These are phyloP conservation scores for Tylopilus orsonianus DNA, from an alignment of 1,284 basidiomycete species.

Conservation along the genomic window DNA sequence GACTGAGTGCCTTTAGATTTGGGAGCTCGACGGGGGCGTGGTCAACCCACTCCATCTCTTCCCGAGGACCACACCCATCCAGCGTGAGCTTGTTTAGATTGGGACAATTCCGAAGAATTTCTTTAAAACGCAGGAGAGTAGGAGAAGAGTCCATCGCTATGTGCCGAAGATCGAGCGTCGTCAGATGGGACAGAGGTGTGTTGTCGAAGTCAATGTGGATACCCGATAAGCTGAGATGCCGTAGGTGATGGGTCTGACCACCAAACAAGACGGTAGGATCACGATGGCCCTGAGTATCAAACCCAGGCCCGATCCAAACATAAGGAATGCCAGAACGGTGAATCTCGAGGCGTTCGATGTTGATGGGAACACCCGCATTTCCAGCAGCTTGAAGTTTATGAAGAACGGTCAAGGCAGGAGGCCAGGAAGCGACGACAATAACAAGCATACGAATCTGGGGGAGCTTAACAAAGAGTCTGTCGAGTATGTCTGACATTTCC, in stretches of 20 bases:
- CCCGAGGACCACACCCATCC: conserved; percentile 57
- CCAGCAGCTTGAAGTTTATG: conserved; percentile 44
- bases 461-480: conserved; percentile 47
- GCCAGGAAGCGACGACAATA: conserved; percentile 52
- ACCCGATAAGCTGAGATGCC: conserved; percentile 52
- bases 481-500: conserved; percentile 46
- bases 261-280: conserved; percentile 45
- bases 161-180: conserved; percentile 58
- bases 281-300: conserved; percentile 34
- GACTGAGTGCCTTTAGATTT: conserved; percentile 47
- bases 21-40: conserved; percentile 43
- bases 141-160: conserved; percentile 52
- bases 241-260: conserved; percentile 43
- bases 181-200: conserved; percentile 48
- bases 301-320: conserved; percentile 42
- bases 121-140: conserved; percentile 45
- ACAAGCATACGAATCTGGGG: conserved; percentile 55
- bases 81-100: conserved; percentile 51
- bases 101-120: conserved; percentile 49
- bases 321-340: conserved; percentile 50
- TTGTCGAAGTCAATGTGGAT: conserved; percentile 55
- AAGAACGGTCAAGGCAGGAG: conserved; percentile 47
- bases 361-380: conserved; percentile 34
- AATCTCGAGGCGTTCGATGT: conserved; percentile 57
- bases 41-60: conserved; percentile 21